Conservation (phyloP, 345 rosid species). For the Aegle marmelos region DNA sequence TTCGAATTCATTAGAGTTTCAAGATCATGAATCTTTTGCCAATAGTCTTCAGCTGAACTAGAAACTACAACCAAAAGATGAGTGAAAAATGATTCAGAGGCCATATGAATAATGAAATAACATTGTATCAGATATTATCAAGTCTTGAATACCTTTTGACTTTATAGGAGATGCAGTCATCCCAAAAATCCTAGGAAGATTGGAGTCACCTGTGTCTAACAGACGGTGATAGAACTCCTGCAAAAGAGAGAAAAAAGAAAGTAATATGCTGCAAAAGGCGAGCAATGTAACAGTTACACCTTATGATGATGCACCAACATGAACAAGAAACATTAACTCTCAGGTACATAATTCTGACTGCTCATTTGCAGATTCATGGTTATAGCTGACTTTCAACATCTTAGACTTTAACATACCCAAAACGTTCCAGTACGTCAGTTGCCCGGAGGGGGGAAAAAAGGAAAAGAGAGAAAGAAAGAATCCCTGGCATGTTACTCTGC, state of each 20-base stretch:
- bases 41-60: slow-evolving; percentile 33
- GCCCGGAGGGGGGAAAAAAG: too few relatives aligned
- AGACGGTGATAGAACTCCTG: slow-evolving; percentile 83
- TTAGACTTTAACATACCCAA: not conserved
- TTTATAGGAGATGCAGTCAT: slow-evolving; percentile 97
- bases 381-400: not conserved
- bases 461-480: too few relatives aligned
- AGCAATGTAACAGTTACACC: not conserved
- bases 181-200: slow-evolving; percentile 80
- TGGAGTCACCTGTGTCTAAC: slow-evolving; percentile 22
- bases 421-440: not conserved
- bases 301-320: not conserved
- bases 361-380: not conserved
- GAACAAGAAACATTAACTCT: not conserved
- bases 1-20: slow-evolving; percentile 79
- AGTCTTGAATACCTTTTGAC: slow-evolving; percentile 52
- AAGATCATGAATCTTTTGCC: slow-evolving; percentile 59
- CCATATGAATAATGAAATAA: not conserved
- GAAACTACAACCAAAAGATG: slow-evolving; percentile 37
- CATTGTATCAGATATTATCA: not conserved
- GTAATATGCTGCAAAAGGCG: not conserved
- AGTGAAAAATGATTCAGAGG: not conserved
- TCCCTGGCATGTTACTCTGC: not conserved
- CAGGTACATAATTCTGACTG: not conserved
- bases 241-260: slow-evolving; percentile 4